phyloP scores from a whole-genome alignment of 495 filamentous ascomycete genomes.

The Opeltia flavorubescens region DNA sequence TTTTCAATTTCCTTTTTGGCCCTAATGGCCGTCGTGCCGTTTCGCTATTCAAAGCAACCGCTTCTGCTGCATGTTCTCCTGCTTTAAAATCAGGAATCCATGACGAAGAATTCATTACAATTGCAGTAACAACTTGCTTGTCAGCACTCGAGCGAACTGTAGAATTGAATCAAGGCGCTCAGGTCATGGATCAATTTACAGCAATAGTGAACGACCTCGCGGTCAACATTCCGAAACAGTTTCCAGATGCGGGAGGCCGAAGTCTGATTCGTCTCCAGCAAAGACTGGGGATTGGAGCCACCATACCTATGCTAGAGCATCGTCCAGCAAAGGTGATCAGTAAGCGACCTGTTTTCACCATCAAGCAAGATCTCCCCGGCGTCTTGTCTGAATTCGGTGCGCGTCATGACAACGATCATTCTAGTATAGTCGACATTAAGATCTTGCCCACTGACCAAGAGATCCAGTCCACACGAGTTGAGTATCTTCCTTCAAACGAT shows the following conservation, averaged over 20 bases:
- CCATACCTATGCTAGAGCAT: conserved; percentile 2
- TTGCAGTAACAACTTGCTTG: conserved; percentile 19
- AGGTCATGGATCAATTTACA: conserved; percentile 16
- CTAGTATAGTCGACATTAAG: conserved; percentile 40
- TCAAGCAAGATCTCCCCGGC: conserved; percentile 13
- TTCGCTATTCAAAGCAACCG: conserved; percentile 23
- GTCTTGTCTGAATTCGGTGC: conserved; percentile 13
- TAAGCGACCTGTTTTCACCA: conserved; percentile 5
- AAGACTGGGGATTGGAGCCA: conserved; percentile 5
- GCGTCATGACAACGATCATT: conserved; percentile 56
- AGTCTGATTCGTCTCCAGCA: conserved; percentile 6
- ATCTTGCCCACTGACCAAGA: conserved; percentile 53
- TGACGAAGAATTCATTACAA: conserved; percentile 4
- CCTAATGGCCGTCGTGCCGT: conserved; percentile 30
- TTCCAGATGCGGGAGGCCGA: conserved; percentile 13
- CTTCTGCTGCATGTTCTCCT: conserved; percentile 6
- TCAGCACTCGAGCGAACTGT: conserved; percentile 17
- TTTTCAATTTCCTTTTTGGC: conserved; percentile 44
- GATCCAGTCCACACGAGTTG: conserved; percentile 33
- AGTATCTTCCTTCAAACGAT: conserved; percentile 48
- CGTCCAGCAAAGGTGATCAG: background rate
- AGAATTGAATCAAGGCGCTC: conserved; percentile 21
- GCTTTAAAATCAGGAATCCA: background rate
- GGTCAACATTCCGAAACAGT: conserved; percentile 14
- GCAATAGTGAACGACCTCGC: conserved; percentile 19